Evolutionary conservation across 345 rosid species (phyloP), one percentile per base, ranked within the genome.

Genomic region (Citrus sp.): DNA sequence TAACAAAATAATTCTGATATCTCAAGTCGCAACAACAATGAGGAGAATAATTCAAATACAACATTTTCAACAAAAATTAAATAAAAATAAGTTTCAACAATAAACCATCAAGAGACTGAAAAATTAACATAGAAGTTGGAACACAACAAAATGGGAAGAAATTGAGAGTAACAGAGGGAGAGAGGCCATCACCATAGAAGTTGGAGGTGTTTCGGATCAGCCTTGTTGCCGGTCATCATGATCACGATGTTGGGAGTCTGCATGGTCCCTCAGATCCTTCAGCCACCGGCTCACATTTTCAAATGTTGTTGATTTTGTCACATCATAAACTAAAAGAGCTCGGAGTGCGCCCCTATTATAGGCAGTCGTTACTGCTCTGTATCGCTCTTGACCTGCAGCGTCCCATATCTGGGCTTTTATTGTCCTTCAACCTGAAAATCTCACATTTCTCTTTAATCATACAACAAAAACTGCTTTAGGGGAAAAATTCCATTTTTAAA

Each of bases 321-420:
- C 30, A 28, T 28, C 30, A 28, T 28, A 28, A 27, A 28, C 30
- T 28, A 28, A 28, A 28, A 28, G 30, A 28, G 30, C 30, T 28
- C 30, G 0, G 2, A 28, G 30, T 28, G 30, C 30, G 3, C 98
- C 98, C 84, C 98, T 81, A 40, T 92, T 93, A 76, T 93, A 95
- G 72, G 98, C 98, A 70, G 92, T 93, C 37, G 95, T 92, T 40
- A 95, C 90, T 16, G 98, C 98, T 85, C 98, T 86, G 85, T 95
- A 93, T 68, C 98, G 85, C 86, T 93, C 95, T 83, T 95, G 98
- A 7, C 98, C 98, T 1, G 98, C 98, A 3, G 98, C 91, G 89
- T 95, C 97, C 98, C 98, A 95, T 88, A 93, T 95, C 82, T 95
- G 98, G 58, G 98, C 97, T 82, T 95, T 93, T 81, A 93, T 90